Conservation (phyloP, 2,329 filamentous ascomycete genomes). For the Furcasterigmium furcatum region DNA sequence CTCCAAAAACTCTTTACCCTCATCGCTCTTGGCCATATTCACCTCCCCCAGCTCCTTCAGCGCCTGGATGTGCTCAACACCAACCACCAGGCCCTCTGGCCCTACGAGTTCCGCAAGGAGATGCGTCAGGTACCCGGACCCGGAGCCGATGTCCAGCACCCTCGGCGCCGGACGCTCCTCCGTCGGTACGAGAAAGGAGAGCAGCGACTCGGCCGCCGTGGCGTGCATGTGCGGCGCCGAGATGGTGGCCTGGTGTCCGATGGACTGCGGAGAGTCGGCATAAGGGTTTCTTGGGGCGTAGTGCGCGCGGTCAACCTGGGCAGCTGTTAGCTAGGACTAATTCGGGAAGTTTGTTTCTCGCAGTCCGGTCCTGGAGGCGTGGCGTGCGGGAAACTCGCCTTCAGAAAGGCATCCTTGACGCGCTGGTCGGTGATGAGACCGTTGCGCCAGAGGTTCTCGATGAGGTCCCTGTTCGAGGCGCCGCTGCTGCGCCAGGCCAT, state of each 20-base stretch:
- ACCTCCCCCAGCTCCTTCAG: constrained; percentile 58
- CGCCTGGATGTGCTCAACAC: constrained; percentile 69
- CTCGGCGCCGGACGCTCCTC: constrained; percentile 34
- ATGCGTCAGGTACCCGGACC: constrained; percentile 82
- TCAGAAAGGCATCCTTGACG: constrained; percentile 81
- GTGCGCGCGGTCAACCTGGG: constrained; percentile 80
- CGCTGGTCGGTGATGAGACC: constrained; percentile 68
- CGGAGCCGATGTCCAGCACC: constrained; percentile 72
- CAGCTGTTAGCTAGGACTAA: background rate
- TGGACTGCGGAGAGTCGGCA: constrained; percentile 51
- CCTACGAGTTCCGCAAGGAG: constrained; percentile 77
- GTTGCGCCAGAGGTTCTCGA: constrained; percentile 73
- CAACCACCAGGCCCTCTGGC: constrained; percentile 53
- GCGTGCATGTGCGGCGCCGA: constrained; percentile 62
- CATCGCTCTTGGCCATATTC: constrained; percentile 63
- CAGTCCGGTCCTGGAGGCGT: too few relatives aligned
- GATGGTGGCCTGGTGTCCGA: constrained; percentile 55
- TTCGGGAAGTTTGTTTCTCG: too few relatives aligned
- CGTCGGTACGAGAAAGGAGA: constrained; percentile 38
- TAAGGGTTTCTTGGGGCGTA: constrained; percentile 75
- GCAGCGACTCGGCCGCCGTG: constrained; percentile 45
- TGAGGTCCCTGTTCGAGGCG: constrained; percentile 66
- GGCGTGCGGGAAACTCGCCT: too few relatives aligned
- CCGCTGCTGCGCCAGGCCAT: constrained; percentile 95
- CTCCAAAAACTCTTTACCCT: constrained; percentile 58